phyloP scores from a whole-genome alignment of 352 stramenopile genomes.

The Globisporangium recalcitrans region DNA sequence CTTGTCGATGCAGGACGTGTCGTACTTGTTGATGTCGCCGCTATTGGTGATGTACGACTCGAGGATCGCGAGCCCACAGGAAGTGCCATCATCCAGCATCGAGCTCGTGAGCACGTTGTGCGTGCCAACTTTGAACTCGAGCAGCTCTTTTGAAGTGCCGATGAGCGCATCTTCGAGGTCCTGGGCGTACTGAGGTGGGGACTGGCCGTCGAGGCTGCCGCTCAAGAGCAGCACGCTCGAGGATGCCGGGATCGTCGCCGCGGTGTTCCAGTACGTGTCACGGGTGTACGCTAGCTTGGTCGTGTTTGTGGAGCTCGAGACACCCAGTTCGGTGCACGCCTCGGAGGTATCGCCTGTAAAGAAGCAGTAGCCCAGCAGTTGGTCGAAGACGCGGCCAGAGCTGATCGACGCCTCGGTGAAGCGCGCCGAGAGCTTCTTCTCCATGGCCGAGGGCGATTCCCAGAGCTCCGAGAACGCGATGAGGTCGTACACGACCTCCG shows the following conservation, averaged over 20 bases:
- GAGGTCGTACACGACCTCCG: conserved; percentile 48
- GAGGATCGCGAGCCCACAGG: conserved; percentile 45
- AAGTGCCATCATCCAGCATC: conserved; percentile 27
- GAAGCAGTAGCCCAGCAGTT: conserved; percentile 54
- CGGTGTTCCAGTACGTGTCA: conserved; percentile 27
- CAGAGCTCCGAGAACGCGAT: conserved; percentile 77
- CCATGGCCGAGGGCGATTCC: conserved; percentile 45
- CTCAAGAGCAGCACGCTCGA: conserved; percentile 54
- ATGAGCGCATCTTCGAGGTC: conserved; percentile 31
- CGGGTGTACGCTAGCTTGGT: conserved; percentile 32
- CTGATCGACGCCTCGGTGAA: conserved; percentile 50
- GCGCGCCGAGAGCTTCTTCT: conserved; percentile 32
- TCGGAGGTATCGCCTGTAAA: conserved; percentile 41
- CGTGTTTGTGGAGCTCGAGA: conserved; percentile 5
- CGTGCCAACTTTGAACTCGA: conserved; percentile 30
- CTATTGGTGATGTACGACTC: conserved; percentile 47
- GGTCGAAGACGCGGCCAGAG: conserved; percentile 32
- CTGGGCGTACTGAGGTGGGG: conserved; percentile 38
- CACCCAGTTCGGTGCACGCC: conserved; percentile 27
- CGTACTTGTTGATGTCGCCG: conserved; percentile 40
- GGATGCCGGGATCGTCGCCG: conserved; percentile 24
- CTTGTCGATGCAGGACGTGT: conserved; percentile 46
- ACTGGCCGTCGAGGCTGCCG: conserved; percentile 38
- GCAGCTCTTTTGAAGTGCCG: conserved; percentile 38
- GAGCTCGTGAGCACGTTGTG: conserved; percentile 42